phyloP scores from a whole-genome alignment of 164 flowering plant species.

The Magnolia sinica region DNA sequence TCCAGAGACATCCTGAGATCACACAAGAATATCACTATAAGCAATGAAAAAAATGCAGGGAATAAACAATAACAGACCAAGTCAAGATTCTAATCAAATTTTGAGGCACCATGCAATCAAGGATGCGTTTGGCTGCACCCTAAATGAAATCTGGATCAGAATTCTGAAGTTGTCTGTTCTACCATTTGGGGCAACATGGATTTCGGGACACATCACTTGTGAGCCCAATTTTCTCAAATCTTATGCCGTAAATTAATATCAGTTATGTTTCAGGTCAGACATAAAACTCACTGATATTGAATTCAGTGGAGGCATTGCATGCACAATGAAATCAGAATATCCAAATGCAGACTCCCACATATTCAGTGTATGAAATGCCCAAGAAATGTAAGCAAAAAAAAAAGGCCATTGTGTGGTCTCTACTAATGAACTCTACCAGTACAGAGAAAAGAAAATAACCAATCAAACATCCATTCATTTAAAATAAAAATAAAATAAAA shows the following conservation, averaged over 20 bases:
- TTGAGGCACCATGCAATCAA: not conserved
- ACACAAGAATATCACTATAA: not conserved
- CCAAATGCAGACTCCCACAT: no score
- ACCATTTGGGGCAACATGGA: not conserved
- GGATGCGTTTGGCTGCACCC: not conserved
- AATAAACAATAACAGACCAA: not conserved
- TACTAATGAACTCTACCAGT: no score
- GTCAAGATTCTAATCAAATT: not conserved
- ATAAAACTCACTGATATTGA: not conserved
- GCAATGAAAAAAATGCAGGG: not conserved
- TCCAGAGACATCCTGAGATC: constrained; percentile 22
- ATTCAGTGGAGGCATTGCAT: no score
- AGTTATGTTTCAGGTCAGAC: not conserved
- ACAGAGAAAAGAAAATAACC: not conserved
- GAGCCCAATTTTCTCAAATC: not conserved
- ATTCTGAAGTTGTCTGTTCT: not conserved
- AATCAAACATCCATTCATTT: not conserved
- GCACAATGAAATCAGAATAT: no score
- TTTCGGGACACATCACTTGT: not conserved
- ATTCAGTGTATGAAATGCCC: no score
- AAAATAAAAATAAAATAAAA: no score
- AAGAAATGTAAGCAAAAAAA: no score
- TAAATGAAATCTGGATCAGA: not conserved
- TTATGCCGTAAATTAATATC: not conserved
- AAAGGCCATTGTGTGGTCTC: no score